These are phyloP conservation scores for Amanita exitialis DNA, from an alignment of 768 basidiomycete genomes.

Conservation along the genomic window DNA sequence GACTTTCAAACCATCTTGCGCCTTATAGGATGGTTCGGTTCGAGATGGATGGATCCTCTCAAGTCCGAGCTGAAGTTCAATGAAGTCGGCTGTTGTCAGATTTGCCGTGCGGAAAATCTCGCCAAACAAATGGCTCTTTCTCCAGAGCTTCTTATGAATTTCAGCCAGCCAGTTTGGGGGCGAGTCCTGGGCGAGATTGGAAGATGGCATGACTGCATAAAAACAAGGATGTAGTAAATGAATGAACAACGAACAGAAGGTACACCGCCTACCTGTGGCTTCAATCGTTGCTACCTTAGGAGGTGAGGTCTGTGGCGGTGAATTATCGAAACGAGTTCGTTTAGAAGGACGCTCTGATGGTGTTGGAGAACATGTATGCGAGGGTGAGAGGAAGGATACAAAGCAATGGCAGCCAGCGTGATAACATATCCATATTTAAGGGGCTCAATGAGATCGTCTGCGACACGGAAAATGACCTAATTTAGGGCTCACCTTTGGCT, in stretches of 20 bases:
- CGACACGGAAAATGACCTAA: too few relatives aligned
- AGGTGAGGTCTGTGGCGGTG: not conserved
- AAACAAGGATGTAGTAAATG: not conserved
- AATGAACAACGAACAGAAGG: too few relatives aligned
- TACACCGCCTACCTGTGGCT: not conserved
- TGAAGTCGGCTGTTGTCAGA: not conserved
- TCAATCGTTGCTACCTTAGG: not conserved
- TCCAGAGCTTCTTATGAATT: slow-evolving; percentile 2
- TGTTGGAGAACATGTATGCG: not conserved
- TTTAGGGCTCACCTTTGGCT: too few relatives aligned
- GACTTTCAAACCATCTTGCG: not conserved
- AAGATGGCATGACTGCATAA: not conserved
- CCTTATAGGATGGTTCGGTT: not conserved
- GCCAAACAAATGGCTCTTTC: slow-evolving; percentile 1
- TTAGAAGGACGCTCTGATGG: slow-evolving; percentile 1
- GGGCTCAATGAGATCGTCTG: too few relatives aligned
- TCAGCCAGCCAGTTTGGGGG: not conserved
- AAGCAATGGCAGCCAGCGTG: too few relatives aligned
- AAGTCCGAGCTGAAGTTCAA: not conserved
- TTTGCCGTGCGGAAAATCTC: slow-evolving; percentile 2
- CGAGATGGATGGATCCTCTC: not conserved
- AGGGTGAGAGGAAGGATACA: not conserved
- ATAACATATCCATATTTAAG: too few relatives aligned
- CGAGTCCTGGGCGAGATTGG: not conserved
- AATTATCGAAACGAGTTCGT: slow-evolving; percentile 1